Evolutionary conservation across 1,284 basidiomycete genomes (phyloP).

Genomic region (Moesziomyces aphidis): DNA sequence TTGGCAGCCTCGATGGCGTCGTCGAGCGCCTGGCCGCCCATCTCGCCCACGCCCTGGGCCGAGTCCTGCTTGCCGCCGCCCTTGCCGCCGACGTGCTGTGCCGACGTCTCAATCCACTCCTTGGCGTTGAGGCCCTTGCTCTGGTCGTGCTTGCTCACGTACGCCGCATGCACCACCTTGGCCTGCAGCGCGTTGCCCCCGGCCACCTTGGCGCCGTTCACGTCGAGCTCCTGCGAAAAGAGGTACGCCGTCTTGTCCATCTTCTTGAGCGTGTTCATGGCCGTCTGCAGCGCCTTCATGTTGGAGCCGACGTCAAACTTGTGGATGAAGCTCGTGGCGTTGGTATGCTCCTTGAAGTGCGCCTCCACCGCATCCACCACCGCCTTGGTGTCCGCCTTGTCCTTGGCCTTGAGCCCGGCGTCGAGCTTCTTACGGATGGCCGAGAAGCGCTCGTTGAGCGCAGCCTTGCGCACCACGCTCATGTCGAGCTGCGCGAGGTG

Average conservation of each 20-base stretch:
- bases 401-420: conserved; percentile 84
- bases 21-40: conserved; percentile 55
- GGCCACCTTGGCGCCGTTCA: conserved; percentile 35
- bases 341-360: conserved; percentile 79
- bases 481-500: conserved; percentile 92
- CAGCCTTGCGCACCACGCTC: conserved; percentile 83
- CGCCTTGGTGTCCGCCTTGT: conserved; percentile 81
- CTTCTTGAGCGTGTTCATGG: conserved; percentile 81
- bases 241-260: conserved; percentile 87
- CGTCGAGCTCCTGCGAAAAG: conserved; percentile 77
- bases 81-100: conserved; percentile 59
- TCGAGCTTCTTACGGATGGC: conserved; percentile 84
- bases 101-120: conserved; percentile 60
- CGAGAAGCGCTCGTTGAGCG: conserved; percentile 80
- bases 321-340: conserved; percentile 78
- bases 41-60: conserved; percentile 65
- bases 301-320: conserved; percentile 72
- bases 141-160: conserved; percentile 73
- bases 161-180: conserved; percentile 90
- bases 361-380: conserved; percentile 80
- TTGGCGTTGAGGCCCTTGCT: conserved; percentile 59
- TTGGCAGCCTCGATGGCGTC: conserved; percentile 54
- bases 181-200: conserved; percentile 68
- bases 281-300: conserved; percentile 75
- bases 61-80: conserved; percentile 64